Percentiles rank a stretch among this genome's conserved stretches.
These are phyloP conservation scores for Lantana camara DNA, from an alignment of 257 asterid species.

Conservation along the genomic window DNA sequence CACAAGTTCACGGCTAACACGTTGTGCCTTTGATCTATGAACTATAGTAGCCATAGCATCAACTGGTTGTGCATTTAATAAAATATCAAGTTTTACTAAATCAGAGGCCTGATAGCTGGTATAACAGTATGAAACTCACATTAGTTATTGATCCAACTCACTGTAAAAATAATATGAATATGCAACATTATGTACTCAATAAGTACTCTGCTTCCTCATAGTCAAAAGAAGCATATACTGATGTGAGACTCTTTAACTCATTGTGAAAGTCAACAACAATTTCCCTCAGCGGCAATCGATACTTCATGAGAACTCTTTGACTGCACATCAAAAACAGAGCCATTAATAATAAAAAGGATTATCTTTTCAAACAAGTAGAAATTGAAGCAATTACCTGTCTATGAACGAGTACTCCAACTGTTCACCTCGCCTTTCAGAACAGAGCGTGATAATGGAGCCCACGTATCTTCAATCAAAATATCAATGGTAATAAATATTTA, in stretches of 20 bases:
- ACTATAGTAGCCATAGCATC: conserved; percentile 98
- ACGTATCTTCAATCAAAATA: conserved; percentile 67
- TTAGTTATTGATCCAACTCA: conserved; percentile 18
- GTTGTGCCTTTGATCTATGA: conserved; percentile 78
- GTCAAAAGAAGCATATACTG: conserved; percentile 94
- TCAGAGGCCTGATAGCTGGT: conserved; percentile 87
- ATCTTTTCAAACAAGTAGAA: too few species aligned
- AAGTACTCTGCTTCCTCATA: conserved; percentile 93
- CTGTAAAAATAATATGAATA: not conserved
- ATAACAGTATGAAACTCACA: conserved; percentile 1
- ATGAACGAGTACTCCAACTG: conserved; percentile 94
- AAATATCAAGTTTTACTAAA: conserved; percentile 89
- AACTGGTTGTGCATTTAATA: conserved; percentile 86
- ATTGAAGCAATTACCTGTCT: conserved; percentile 71
- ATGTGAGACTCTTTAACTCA: conserved; percentile 89
- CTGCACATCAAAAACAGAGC: conserved; percentile 46
- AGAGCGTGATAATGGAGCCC: conserved; percentile 86
- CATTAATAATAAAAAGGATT: not conserved
- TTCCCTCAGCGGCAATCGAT: conserved; percentile 90
- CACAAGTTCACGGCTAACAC: conserved; percentile 88
- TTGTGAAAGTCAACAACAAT: conserved; percentile 94
- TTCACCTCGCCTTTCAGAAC: conserved; percentile 92
- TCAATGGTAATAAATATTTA: conserved; percentile 25
- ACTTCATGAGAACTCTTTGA: conserved; percentile 90
- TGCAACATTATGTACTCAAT: not conserved